Base-by-base conservation (phyloP, 2,329 filamentous ascomycete species). In the Ascochyta pisi region DNA sequence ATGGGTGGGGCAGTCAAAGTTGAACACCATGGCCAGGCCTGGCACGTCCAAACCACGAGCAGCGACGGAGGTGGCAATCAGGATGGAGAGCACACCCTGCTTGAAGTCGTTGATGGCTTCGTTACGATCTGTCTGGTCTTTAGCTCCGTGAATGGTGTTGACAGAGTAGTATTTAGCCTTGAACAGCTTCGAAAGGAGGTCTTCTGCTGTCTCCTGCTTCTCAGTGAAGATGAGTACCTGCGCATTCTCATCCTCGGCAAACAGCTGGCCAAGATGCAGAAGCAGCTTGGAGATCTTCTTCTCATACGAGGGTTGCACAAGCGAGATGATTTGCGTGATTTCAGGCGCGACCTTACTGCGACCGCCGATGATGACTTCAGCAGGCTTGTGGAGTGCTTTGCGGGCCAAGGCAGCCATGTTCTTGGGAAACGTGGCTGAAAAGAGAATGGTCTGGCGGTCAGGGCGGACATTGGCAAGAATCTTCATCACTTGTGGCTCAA, bases 401-500 rank as follows among this genome's bases (percentile, higher is more conserved):
- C 94, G 90, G 22, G 92, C 95, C 44, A 98, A 77, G 0, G 90
- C 88, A 73, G 96, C 92, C 83, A 99, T 96, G 62, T 94, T 93
- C 42, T 90, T 87, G 19, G 95, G 95, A 82, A 98, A 96, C 0
- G 95, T 99, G 4, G 95, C 95, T 0, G 95, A 98, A 76, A 98
- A 99, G 23, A 98, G 83, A 47, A 98, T 92, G 0, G 92, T 96
- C 73, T 99, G 95, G 46, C 91, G 88, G 73, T 97, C 91, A 0
- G 95, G 93, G 43, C 95, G 89, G 73, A 96, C 90, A 69, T 95
- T 96, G 63, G 87, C 87, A 72, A 98, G 88, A 55, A 99, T 95
- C 76, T 96, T 97, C 86, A 95, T 95, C 50, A 99, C 93, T 75
- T 99, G 95, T 2, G 95, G 94, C 77, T 96, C 94, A 71, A 99